Conservation (phyloP, 2,329 filamentous ascomycete genomes). For the Didymella pomorum region DNA sequence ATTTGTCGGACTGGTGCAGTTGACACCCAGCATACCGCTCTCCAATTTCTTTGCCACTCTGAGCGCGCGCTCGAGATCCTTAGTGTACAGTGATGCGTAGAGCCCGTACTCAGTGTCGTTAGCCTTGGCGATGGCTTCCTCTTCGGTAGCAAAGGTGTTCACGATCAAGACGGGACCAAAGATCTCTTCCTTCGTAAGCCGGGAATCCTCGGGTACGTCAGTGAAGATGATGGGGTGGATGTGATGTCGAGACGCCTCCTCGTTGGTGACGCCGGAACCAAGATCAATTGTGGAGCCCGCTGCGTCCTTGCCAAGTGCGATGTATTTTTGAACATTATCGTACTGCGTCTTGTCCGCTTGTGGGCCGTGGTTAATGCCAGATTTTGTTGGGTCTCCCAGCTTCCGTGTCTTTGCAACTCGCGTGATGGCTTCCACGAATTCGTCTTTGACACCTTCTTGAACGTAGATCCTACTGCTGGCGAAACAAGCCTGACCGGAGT, state of each 20-base stretch:
- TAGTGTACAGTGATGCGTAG: constrained; percentile 50
- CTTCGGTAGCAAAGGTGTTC: constrained; percentile 48
- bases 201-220: constrained; percentile 53
- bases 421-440: constrained; percentile 37
- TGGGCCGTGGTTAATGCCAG: constrained; percentile 34
- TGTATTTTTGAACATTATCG: constrained; percentile 35
- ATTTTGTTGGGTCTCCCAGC: constrained; percentile 28
- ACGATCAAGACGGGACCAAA: constrained; percentile 52
- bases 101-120: constrained; percentile 52
- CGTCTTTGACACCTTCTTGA: constrained; percentile 58
- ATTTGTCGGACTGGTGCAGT: constrained; percentile 44
- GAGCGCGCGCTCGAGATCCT: constrained; percentile 41
- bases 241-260: constrained; percentile 51
- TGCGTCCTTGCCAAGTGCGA: constrained; percentile 53
- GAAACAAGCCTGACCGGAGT: constrained; percentile 67
- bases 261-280: constrained; percentile 34
- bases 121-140: constrained; percentile 46
- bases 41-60: constrained; percentile 49
- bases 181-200: constrained; percentile 48
- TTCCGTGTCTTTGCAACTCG: constrained; percentile 23
- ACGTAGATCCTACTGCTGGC: constrained; percentile 66
- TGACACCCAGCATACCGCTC: constrained; percentile 48
- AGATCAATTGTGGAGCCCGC: constrained; percentile 50
- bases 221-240: constrained; percentile 59
- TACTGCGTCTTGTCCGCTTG: constrained; percentile 36